Evolutionary conservation across 169 alveolate species (phyloP).

Genomic region (Besnoitia besnoiti): DNA sequence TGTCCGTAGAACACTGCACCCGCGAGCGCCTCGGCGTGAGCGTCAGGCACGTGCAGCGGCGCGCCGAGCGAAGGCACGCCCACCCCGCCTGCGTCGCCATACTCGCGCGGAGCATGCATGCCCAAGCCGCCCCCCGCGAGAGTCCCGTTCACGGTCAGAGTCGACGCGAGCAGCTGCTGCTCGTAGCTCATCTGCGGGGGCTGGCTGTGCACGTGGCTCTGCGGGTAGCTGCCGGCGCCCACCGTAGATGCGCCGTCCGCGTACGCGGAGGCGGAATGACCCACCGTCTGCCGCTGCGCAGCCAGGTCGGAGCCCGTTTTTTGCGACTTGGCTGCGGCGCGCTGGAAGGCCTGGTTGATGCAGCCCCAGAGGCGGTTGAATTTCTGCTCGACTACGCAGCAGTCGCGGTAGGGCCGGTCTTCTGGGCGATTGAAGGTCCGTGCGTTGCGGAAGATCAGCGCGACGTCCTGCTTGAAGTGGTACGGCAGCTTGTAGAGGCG

Average conservation of each 20-base stretch:
- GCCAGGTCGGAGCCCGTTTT: not conserved
- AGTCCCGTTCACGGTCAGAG: not conserved
- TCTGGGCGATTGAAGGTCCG: constrained; percentile 48
- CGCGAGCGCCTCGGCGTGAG: not conserved
- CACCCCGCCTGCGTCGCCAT: not conserved
- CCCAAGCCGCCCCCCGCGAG: not conserved
- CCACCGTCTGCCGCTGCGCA: not conserved
- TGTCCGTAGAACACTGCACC: not conserved
- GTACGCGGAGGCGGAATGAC: not conserved
- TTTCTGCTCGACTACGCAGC: constrained; percentile 56
- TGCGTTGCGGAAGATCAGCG: constrained; percentile 60
- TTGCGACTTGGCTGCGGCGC: constrained; percentile 41
- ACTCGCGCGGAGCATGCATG: not conserved
- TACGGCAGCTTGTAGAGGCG: constrained; percentile 73
- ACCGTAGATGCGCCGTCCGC: not conserved
- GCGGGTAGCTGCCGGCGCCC: not conserved
- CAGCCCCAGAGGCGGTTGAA: constrained; percentile 55
- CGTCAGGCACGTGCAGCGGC: not conserved
- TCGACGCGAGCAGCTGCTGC: not conserved
- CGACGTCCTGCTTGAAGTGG: constrained; percentile 80
- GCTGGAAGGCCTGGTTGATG: constrained; percentile 59
- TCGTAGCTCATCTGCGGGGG: constrained; percentile 5
- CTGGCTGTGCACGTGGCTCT: not conserved
- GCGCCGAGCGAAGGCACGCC: not conserved
- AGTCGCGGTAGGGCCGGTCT: constrained; percentile 53